Evolutionary conservation across 768 basidiomycete genomes (phyloP), one percentile per base, ranked within the genome.

Genomic region (Hericium coralloides): DNA sequence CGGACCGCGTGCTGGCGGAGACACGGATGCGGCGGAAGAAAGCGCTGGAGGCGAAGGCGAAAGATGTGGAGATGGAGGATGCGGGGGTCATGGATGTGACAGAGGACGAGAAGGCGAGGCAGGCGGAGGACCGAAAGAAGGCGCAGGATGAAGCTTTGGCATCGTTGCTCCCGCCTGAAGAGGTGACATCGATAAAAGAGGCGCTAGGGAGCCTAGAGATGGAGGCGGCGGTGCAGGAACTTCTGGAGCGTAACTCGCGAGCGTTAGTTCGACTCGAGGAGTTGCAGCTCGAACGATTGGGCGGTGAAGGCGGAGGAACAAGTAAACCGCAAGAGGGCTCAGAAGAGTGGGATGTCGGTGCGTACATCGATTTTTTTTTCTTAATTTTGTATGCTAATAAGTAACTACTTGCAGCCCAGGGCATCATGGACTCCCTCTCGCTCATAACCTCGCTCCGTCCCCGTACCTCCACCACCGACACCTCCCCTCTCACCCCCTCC

Each of bases 271-370:
- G 83, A 53, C 72, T 93, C 14, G 83, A 83, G 61, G 79, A 82
- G 61, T 73, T 92, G 50, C 90, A 92, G 64, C 72, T 70, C 18
- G 66, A 69, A 55, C 80, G 90, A 12, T 66, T 87, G 31, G 74
- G 73, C 15, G 69, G 70, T 12, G 76, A 75, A 22, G 75, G 74
- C 14, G 75, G 73, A 39, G 78, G 73, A 9, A 67, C 67, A 37
- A 74, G 73, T 54, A 57, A 59, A 12, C 81, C 82, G 3, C 78
- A 83, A 65, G 79, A 83, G 65, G 85, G 77, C 37, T 86, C 87
- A 12, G 89, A 91, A 68, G 90, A 93, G 67, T 90, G 86, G 86
- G 84, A 89, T 61, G 81, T 80, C 59, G 91, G 90, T 91, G 65
- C 61, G 84, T 55, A 20, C 38, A 69, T 8, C 4, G 8, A 31